phyloP scores from a whole-genome alignment of 2,329 filamentous ascomycete species.

The Chaetomium globosum region DNA sequence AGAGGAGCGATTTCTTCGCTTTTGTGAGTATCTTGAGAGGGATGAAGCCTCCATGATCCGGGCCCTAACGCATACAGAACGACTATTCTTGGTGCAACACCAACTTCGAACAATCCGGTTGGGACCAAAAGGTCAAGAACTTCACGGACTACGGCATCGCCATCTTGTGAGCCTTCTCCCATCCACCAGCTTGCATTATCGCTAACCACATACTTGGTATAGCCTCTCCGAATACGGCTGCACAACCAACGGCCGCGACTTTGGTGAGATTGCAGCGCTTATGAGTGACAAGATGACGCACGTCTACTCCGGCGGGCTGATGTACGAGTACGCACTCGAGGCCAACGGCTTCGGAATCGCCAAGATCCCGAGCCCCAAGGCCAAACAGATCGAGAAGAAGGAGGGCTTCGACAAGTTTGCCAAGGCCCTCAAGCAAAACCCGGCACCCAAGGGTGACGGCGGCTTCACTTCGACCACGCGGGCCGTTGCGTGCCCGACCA shows the following conservation, averaged over 20 bases:
- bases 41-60: too few species aligned
- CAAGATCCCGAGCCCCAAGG: slow-evolving; percentile 58
- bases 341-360: slow-evolving; percentile 80
- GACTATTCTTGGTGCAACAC: slow-evolving; percentile 87
- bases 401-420: slow-evolving; percentile 64
- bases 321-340: slow-evolving; percentile 92
- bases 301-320: slow-evolving; percentile 93
- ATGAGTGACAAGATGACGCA: slow-evolving; percentile 80
- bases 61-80: slow-evolving; percentile 52
- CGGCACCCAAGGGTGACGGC: slow-evolving; percentile 55
- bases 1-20: slow-evolving; percentile 85
- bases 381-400: slow-evolving; percentile 47
- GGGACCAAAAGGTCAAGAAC: slow-evolving; percentile 85
- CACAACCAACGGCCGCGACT: slow-evolving; percentile 76
- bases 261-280: slow-evolving; percentile 75
- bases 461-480: slow-evolving; percentile 54
- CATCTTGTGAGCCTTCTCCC: slow-evolving; percentile 59
- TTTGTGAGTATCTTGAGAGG: slow-evolving; percentile 51
- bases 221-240: slow-evolving; percentile 91
- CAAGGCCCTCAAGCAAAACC: slow-evolving; percentile 52
- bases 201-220: neutral
- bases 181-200: neutral
- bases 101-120: slow-evolving; percentile 71
- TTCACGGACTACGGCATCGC: slow-evolving; percentile 85
- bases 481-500: slow-evolving; percentile 53